A percentile compares a stretch with the other conserved stretches of the same genome.
phyloP scores from a whole-genome alignment of 176 grass and related monocot genomes.

The Carex myosuroides region DNA sequence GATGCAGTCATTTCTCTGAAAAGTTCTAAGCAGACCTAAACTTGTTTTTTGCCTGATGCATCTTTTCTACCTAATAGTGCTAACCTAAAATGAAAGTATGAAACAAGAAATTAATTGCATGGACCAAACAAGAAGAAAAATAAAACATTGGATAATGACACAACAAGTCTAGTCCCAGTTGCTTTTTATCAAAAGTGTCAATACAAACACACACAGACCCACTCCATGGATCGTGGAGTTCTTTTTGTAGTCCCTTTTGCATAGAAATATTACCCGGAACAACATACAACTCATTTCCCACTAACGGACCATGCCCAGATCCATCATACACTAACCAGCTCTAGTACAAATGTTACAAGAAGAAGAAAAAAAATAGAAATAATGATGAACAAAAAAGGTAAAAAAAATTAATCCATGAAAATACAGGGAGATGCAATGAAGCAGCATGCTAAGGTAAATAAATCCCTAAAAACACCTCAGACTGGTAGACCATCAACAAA shows the following conservation, averaged over 20 bases:
- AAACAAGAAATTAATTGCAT: background rate
- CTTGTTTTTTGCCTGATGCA: background rate
- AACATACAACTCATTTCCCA: constrained; percentile 17
- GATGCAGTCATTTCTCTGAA: background rate
- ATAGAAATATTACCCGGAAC: background rate
- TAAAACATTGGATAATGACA: background rate
- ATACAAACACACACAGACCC: background rate
- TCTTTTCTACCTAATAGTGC: background rate
- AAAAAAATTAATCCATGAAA: constrained; percentile 14
- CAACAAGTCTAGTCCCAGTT: constrained; percentile 3
- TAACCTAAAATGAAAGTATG: background rate
- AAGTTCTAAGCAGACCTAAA: background rate
- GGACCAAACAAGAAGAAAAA: background rate
- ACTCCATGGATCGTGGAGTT: background rate
- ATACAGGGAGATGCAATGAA: constrained; percentile 41
- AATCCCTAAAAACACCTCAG: constrained; percentile 62
- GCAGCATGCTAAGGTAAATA: constrained; percentile 59
- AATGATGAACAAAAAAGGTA: background rate
- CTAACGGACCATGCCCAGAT: background rate
- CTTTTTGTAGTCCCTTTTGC: background rate
- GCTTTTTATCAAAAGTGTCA: constrained; percentile 9
- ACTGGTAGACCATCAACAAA: constrained; percentile 78
- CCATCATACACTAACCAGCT: constrained; percentile 16
- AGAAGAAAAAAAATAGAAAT: constrained; percentile 18
- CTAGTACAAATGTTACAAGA: constrained; percentile 15